Conservation (phyloP, 768 basidiomycete species). For the Leccinum barrowsii region DNA sequence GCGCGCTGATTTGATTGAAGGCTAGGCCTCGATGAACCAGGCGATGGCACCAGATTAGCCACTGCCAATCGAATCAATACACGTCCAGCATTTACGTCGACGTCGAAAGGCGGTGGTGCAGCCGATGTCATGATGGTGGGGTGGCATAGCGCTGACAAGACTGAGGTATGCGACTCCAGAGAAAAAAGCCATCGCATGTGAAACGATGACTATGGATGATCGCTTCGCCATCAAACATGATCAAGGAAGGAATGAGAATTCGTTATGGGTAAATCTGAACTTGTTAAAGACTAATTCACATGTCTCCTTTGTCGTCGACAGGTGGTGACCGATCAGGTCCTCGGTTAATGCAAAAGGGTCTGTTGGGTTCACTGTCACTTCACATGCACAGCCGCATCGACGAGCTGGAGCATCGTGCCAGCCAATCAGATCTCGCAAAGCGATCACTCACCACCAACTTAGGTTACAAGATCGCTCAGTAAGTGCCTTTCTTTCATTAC, state of each 20-base stretch:
- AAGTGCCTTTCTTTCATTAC: no score
- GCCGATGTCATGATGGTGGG: not conserved
- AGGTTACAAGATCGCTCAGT: not conserved
- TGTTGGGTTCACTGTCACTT: not conserved
- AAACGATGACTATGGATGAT: slow-evolving; percentile 14
- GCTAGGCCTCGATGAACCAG: slow-evolving; percentile 10
- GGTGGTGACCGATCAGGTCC: not conserved
- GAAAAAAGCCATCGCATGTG: not conserved
- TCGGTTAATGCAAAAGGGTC: not conserved
- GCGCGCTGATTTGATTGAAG: not conserved
- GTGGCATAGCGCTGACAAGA: not conserved
- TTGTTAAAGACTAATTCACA: not conserved
- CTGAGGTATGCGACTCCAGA: not conserved
- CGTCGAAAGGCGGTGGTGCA: not conserved
- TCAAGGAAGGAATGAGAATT: not conserved
- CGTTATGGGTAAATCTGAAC: not conserved
- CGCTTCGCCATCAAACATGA: slow-evolving; percentile 16
- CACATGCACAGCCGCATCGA: not conserved
- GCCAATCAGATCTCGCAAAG: not conserved
- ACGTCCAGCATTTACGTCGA: not conserved
- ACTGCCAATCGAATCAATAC: not conserved
- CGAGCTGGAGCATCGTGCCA: not conserved
- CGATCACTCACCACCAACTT: not conserved
- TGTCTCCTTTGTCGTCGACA: not conserved
- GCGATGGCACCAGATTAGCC: slow-evolving; percentile 8